Conservation (phyloP, 2,329 filamentous ascomycete genomes). For the Geosmithia flava region DNA sequence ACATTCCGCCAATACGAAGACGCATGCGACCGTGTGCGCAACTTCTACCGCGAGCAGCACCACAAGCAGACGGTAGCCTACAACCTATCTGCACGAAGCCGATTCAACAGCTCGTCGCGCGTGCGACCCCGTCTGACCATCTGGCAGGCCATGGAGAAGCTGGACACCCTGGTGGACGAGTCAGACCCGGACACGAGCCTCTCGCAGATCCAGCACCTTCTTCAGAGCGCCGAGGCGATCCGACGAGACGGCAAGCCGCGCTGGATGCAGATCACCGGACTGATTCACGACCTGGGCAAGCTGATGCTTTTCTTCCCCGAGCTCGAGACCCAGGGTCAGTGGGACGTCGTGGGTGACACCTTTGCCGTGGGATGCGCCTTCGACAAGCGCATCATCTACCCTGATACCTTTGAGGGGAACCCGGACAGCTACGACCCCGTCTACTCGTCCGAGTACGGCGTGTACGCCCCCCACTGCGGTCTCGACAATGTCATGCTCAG, state of each 20-base stretch:
- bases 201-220: conserved; percentile 78
- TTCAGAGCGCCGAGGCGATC: conserved; percentile 83
- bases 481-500: conserved; percentile 80
- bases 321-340: conserved; percentile 61
- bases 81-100: conserved; percentile 65
- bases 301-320: conserved; percentile 65
- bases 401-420: conserved; percentile 64
- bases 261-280: conserved; percentile 69
- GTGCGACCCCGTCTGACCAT: conserved; percentile 61
- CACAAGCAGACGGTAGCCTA: conserved; percentile 67
- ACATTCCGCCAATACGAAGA: conserved; percentile 74
- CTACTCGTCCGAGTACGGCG: conserved; percentile 58
- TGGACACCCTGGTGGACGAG: conserved; percentile 83
- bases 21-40: conserved; percentile 73
- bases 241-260: conserved; percentile 71
- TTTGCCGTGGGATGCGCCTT: conserved; percentile 70
- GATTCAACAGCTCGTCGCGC: conserved; percentile 45
- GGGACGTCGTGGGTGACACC: conserved; percentile 85
- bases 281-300: conserved; percentile 73
- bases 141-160: conserved; percentile 87
- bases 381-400: conserved; percentile 68
- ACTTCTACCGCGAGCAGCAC: conserved; percentile 68
- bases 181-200: conserved; percentile 82
- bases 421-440: conserved; percentile 60
- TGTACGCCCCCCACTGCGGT: conserved; percentile 69